phyloP scores from a whole-genome alignment of 208 protist species.

The Acanthamoeba culbertsoni region DNA sequence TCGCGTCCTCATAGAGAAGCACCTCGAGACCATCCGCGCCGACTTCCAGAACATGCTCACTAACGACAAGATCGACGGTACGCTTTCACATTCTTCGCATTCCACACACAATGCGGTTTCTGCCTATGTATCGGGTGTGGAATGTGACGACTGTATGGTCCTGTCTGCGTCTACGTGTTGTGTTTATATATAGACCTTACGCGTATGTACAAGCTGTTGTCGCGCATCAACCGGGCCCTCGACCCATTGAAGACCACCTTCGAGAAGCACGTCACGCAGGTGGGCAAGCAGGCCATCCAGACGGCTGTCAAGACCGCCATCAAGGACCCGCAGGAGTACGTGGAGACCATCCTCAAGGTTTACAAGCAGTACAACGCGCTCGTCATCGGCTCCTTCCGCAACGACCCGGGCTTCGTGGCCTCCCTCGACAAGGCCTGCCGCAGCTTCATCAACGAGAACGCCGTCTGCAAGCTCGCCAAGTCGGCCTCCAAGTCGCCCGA shows the following conservation, averaged over 20 bases:
- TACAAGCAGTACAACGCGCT: conserved; percentile 81
- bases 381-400: conserved; percentile 73
- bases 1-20: conserved; percentile 79
- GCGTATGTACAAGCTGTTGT: conserved; percentile 79
- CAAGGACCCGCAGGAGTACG: conserved; percentile 75
- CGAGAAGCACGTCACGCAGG: conserved; percentile 76
- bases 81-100: neutral
- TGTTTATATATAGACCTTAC: conserved; percentile 60
- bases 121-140: too few species aligned
- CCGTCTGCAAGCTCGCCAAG: conserved; percentile 73
- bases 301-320: conserved; percentile 60
- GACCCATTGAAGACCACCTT: conserved; percentile 68
- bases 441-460: conserved; percentile 86
- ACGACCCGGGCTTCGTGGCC: conserved; percentile 78
- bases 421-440: conserved; percentile 80
- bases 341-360: conserved; percentile 78
- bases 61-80: conserved; percentile 72
- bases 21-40: conserved; percentile 69
- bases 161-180: neutral
- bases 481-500: conserved; percentile 81
- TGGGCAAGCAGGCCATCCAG: conserved; percentile 70
- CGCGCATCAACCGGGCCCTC: conserved; percentile 70
- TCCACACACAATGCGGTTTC: neutral
- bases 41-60: conserved; percentile 76
- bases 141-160: neutral